Evolutionary conservation across 1,139 yeast species (phyloP), one percentile per base, ranked within the genome.

Genomic region (Suhomyces yuchorum): DNA sequence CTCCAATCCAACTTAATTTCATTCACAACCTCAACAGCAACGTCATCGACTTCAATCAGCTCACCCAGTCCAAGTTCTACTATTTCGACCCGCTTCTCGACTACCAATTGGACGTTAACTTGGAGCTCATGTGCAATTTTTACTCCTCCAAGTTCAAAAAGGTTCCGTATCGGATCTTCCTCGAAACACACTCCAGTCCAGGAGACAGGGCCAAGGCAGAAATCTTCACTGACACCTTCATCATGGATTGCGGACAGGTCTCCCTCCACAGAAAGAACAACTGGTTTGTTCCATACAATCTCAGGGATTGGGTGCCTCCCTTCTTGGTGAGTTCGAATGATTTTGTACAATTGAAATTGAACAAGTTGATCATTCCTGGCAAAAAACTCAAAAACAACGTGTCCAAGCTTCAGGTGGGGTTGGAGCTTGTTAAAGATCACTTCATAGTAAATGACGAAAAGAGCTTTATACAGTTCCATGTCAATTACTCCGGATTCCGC

Each of bases 401-500:
- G 8, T 30, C 34, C 9, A 40, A 42, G 37, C 6, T 55, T 5
- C 41, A 40, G 20, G 38, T 55, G 3, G 22, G 26, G 3, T 2
- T 39, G 2, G 20, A 24, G 1, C 28, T 26, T 8, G 28, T 48
- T 20, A 18, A 20, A 1, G 19, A 30, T 22, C n/a, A 38, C 12
- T 26, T 40, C 12, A 40, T 36, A n/a, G n/a, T n/a, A 9, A 47
- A 54, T 37, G 55, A 54, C 17, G 54, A 52, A 28, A 24, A 47
- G 3, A 49, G 53, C 8, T 52, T 38, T 20, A 34, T 56, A 20
- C 51, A 46, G 43, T 52, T 55, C 39, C 49, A 42, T 28, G 43
- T 48, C 9, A 52, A 49, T 28, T 51, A 43, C 36, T 49, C 44
- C 2, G 92, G 92, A 0, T 61, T 85, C 42, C 66, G 88, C 33